Evolutionary conservation across 164 flowering plant species (phyloP).

Genomic region (Vitis labrusca): DNA sequence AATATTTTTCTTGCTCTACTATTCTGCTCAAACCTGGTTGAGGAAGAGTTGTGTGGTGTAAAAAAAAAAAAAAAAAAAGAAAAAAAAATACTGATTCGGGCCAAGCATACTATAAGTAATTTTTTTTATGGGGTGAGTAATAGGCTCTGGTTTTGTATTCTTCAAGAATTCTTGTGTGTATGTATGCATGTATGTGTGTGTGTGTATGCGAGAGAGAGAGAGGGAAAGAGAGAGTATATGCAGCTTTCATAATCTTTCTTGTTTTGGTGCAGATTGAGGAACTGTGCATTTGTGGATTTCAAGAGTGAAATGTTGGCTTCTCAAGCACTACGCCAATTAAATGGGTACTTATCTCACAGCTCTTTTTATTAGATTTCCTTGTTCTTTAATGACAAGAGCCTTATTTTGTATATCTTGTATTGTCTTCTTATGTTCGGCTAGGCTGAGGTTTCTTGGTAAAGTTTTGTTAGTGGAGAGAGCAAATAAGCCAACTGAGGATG

Average conservation of each 20-base stretch:
- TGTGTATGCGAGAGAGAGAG: too few species aligned
- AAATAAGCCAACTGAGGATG: constrained; percentile 25
- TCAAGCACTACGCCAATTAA: constrained; percentile 79
- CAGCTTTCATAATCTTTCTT: not conserved
- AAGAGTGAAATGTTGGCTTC: constrained; percentile 61
- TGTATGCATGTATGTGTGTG: not conserved
- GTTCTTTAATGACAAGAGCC: not conserved
- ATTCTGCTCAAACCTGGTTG: too few species aligned
- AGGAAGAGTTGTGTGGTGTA: too few species aligned
- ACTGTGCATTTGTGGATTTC: constrained; percentile 91
- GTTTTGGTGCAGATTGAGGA: constrained; percentile 55
- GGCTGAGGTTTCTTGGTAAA: constrained; percentile 92
- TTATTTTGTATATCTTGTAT: not conserved
- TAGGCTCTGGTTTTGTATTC: too few species aligned
- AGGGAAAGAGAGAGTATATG: not conserved
- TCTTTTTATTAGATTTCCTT: not conserved
- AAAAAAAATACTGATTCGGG: too few species aligned
- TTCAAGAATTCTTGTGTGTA: too few species aligned
- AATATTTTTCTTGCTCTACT: too few species aligned
- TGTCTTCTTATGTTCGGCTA: constrained; percentile 23
- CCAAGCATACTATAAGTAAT: too few species aligned
- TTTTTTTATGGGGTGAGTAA: too few species aligned
- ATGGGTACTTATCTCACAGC: constrained; percentile 46
- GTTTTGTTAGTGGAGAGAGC: constrained; percentile 78
- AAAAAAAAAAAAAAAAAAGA: too few species aligned